Conservation (phyloP, 2,329 filamentous ascomycete species). For the Phialophora expanda region DNA sequence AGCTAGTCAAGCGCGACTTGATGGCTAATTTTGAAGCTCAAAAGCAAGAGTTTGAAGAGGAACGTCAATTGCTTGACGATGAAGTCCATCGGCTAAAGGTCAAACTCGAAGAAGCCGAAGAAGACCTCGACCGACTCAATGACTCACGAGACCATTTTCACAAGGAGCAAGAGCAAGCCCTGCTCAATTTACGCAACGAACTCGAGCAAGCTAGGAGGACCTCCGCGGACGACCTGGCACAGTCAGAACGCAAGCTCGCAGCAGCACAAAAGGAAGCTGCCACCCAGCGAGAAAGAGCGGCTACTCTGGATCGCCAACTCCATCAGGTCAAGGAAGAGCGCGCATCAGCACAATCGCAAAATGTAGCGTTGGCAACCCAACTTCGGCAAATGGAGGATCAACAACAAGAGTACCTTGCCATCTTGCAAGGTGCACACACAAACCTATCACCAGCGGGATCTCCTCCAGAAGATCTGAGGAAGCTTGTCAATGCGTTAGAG, state of each 20-base stretch:
- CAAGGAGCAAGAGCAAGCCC: conserved; percentile 69
- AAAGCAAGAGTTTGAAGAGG: conserved; percentile 83
- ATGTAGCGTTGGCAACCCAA: conserved; percentile 58
- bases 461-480: conserved; percentile 61
- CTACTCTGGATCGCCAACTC: conserved; percentile 64
- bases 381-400: conserved; percentile 59
- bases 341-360: conserved; percentile 44
- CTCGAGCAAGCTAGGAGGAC: conserved; percentile 56
- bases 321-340: conserved; percentile 61
- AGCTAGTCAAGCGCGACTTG: conserved; percentile 90
- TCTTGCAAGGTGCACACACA: conserved; percentile 64
- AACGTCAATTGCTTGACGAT: conserved; percentile 79
- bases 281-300: conserved; percentile 64
- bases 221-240: conserved; percentile 50
- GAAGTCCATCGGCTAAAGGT: conserved; percentile 78
- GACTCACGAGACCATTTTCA: conserved; percentile 84
- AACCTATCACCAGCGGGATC: conserved; percentile 62
- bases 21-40: conserved; percentile 93
- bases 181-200: conserved; percentile 72
- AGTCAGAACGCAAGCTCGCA: conserved; percentile 56
- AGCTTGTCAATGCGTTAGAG: conserved; percentile 66
- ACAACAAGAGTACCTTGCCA: conserved; percentile 58
- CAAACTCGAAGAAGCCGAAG: conserved; percentile 85
- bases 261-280: conserved; percentile 67
- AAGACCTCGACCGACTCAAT: conserved; percentile 83